These are phyloP conservation scores for Populus hybrid DNA, from an alignment of 441 rosid species.

Conservation along the genomic window DNA sequence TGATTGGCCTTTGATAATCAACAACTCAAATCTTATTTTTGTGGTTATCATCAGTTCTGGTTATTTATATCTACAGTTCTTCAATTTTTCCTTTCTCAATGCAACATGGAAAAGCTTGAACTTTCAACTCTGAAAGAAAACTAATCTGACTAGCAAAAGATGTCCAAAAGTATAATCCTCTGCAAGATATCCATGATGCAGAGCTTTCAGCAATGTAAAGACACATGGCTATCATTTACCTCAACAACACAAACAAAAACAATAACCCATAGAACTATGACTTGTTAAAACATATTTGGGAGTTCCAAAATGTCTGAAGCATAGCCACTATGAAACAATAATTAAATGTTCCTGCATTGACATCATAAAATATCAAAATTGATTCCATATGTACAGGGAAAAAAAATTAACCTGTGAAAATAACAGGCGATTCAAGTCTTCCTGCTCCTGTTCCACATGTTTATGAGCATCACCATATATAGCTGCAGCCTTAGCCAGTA, in stretches of 20 bases:
- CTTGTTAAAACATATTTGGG: neutral
- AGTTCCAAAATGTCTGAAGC: neutral
- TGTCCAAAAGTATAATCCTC: neutral
- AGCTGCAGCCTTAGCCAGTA: conserved; percentile 85
- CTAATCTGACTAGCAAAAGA: neutral
- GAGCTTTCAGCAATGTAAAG: neutral
- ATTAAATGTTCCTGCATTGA: too few species aligned
- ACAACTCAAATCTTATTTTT: neutral
- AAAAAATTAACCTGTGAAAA: conserved; percentile 56
- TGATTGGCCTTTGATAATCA: neutral
- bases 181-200: neutral
- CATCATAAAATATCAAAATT: neutral
- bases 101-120: too few species aligned
- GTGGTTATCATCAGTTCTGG: neutral
- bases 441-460: conserved; percentile 85
- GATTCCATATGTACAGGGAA: neutral
- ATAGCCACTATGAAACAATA: neutral
- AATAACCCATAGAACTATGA: neutral
- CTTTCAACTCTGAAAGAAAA: neutral
- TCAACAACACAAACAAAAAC: conserved; percentile 1
- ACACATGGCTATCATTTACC: neutral
- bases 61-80: neutral
- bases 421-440: conserved; percentile 55
- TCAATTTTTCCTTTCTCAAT: neutral
- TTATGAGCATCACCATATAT: conserved; percentile 85